These are phyloP conservation scores for Groenewaldozyma auringiensis DNA, from an alignment of 1,139 yeast species.

Conservation along the genomic window DNA sequence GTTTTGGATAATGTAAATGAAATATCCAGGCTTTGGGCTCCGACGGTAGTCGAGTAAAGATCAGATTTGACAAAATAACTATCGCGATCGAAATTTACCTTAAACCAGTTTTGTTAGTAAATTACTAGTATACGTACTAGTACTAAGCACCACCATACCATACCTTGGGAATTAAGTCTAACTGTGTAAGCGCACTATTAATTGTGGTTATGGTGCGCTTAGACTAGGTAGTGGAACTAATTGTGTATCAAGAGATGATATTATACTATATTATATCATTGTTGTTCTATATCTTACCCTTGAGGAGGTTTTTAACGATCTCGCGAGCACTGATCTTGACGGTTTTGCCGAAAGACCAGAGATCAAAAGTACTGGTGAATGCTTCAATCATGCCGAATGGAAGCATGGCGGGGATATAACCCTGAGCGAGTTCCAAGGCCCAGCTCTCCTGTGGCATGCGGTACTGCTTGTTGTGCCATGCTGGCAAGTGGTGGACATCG, in stretches of 20 bases:
- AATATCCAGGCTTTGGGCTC: not conserved
- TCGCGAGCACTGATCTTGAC: slow-evolving; percentile 66
- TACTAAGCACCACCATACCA: no score
- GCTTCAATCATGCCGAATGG: slow-evolving; percentile 90
- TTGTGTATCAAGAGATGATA: not conserved
- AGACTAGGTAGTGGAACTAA: no score
- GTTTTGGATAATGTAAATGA: no score
- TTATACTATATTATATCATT: not conserved
- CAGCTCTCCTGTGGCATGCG: slow-evolving; percentile 63
- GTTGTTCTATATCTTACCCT: slow-evolving; percentile 62
- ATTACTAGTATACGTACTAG: no score
- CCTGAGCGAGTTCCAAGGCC: slow-evolving; percentile 95
- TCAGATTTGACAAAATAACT: not conserved
- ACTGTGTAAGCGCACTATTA: no score
- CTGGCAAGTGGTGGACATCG: slow-evolving; percentile 66
- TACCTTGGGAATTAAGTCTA: no score
- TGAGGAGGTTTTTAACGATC: slow-evolving; percentile 60
- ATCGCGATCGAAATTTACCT: not conserved
- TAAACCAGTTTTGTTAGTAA: no score
- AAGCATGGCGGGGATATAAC: slow-evolving; percentile 97
- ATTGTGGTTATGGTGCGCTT: no score
- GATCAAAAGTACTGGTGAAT: slow-evolving; percentile 71
- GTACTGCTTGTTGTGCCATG: slow-evolving; percentile 77
- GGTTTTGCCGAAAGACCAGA: slow-evolving; percentile 60
- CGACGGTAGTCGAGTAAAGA: not conserved